Evolutionary conservation across 1,139 yeast genomes (phyloP).

Genomic region (Petasospora fabianii): DNA sequence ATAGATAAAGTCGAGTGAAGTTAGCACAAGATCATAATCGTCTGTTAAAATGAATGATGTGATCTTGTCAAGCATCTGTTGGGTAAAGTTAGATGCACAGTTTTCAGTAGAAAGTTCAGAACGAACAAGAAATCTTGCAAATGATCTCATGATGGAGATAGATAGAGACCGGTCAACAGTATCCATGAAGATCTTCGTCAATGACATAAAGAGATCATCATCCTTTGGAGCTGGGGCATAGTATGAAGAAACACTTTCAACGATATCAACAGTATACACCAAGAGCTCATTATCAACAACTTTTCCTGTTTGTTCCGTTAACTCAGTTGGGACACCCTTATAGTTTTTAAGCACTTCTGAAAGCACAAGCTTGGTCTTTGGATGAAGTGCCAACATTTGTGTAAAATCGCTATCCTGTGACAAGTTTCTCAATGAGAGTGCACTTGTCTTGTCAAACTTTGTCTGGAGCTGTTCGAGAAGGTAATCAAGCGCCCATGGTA

Average conservation of each 20-base stretch:
- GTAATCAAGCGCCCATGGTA: conserved; percentile 25
- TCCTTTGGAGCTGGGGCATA: conserved; percentile 67
- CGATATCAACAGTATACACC: conserved; percentile 69
- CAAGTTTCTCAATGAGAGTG: conserved; percentile 70
- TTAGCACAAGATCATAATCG: conserved; percentile 60
- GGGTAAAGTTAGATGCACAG: conserved; percentile 40
- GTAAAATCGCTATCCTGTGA: conserved; percentile 83
- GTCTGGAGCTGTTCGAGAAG: conserved; percentile 17
- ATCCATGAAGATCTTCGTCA: conserved; percentile 43
- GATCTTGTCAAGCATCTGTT: conserved; percentile 39
- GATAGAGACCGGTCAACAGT: conserved; percentile 55
- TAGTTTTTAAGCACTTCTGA: conserved; percentile 19
- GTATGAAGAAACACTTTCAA: conserved; percentile 82
- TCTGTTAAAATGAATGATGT: conserved; percentile 43
- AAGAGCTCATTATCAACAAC: conserved; percentile 60
- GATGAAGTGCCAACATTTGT: conserved; percentile 63
- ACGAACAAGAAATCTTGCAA: conserved; percentile 46
- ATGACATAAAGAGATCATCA: conserved; percentile 54
- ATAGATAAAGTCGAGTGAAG: conserved; percentile 62
- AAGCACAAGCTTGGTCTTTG: conserved; percentile 40
- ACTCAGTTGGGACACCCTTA: conserved; percentile 1
- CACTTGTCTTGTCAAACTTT: conserved; percentile 22
- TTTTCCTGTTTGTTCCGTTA: conserved; percentile 37
- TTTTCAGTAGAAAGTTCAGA: conserved; percentile 42
- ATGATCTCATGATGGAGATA: conserved; percentile 50